Percentiles rank a stretch among this genome's conserved stretches.
Evolutionary conservation across 148 eudicot species (phyloP).

Genomic region (Chenopodium suecicum): DNA sequence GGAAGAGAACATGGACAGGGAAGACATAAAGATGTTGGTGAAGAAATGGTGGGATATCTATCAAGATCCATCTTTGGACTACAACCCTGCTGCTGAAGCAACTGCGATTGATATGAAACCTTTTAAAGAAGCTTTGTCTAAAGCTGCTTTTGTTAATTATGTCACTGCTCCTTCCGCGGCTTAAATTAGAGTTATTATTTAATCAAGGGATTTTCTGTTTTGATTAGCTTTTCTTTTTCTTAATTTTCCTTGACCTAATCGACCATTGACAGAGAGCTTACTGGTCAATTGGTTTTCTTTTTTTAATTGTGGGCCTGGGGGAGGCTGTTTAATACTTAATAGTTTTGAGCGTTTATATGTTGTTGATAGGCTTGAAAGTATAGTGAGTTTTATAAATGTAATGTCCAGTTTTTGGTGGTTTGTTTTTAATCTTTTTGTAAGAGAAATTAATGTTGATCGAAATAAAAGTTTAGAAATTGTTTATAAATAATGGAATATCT

Average conservation of each 20-base stretch:
- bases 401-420: not conserved
- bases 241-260: not conserved
- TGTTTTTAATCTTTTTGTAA: not conserved
- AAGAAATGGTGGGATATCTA: constrained; percentile 51
- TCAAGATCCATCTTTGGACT: constrained; percentile 31
- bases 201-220: not conserved
- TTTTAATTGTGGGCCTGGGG: not conserved
- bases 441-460: not conserved
- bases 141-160: constrained; percentile 29
- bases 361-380: not conserved
- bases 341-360: not conserved
- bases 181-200: not conserved
- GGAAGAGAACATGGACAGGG: constrained; percentile 47
- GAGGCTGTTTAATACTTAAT: not conserved
- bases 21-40: constrained; percentile 45
- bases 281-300: not conserved
- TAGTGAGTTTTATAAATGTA: not conserved
- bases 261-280: too few relatives aligned
- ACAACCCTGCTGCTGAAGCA: constrained; percentile 3
- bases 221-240: not conserved
- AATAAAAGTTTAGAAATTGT: not conserved
- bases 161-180: constrained; percentile 52
- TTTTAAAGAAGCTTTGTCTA: constrained; percentile 34
- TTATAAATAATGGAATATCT: not conserved
- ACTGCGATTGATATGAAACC: constrained; percentile 26